Evolutionary conservation across 1,284 basidiomycete genomes (phyloP), one percentile per base, ranked within the genome.

Genomic region (Cutaneotrichosporon spelunceum): DNA sequence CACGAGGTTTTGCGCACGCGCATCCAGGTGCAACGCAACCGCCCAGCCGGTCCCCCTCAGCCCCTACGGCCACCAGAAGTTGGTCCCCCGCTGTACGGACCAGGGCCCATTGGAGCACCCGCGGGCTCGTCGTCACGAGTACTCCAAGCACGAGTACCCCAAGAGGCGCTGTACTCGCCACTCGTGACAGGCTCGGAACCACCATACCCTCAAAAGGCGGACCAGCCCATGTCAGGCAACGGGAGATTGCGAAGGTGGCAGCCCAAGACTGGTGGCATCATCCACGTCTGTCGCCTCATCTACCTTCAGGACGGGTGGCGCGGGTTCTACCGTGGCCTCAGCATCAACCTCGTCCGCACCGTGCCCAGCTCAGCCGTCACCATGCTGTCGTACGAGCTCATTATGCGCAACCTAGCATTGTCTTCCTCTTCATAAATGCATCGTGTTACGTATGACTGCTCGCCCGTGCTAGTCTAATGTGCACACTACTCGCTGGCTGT

Each of bases 1-100:
- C 93, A 97, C 77, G 93, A 97, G 79, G 94, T 97, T 47, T 84
- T 97, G 21, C 88, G 93, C 11, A 97, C 93, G 27, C 86, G 93
- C 6, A 80, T 96, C 39, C 93, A 97, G 79, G 92, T 93, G 5
- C 33, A 57, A 21, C 47, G 55, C 19, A 39, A 19, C 26, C 55
- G 54, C 1, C 23, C 54, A 16, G 34, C 57, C 33, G 50, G 50
- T 11, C 21, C n/a, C n/a, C n/a, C 50, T 1, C 26, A 26, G n/a
- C 27, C 48, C 13, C 16, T 16, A 45, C 39, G 54, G 13, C 39
- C 39, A 56, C 54, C 39, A 56, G 54, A 33, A 10, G 11, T 11
- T 29, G 36, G 6, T 11, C 8, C 13, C 13, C 1, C 13, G 30
- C 13, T 11, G 2, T 2, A 7, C 19, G 23, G 24, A 19, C 8